Evolutionary conservation across 2,329 filamentous ascomycete genomes (phyloP), one percentile per base, ranked within the genome.

Genomic region (Bipolaris zeicola): DNA sequence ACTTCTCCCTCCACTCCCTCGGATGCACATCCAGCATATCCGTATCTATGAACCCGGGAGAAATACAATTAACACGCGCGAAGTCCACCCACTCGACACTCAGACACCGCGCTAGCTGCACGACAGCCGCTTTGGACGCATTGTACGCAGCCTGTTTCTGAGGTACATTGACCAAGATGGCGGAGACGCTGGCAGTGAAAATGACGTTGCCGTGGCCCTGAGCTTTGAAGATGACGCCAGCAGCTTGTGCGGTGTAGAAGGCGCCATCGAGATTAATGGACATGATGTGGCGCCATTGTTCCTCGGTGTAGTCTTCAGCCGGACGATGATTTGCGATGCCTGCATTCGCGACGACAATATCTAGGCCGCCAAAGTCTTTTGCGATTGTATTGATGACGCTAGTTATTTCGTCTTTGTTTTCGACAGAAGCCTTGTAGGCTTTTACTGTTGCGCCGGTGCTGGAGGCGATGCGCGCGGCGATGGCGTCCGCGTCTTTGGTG

Each of bases 141-240:
- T 93, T 93, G 84, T 93, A 93, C 78, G 88, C 91, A 39, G 83
- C 87, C 80, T 93, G 90, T 79, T 91, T 88, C 79, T 93, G 90
- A 7, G 90, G 78, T 53, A 77, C 78, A 66, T 80, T 80, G 65
- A 80, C 78, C 26, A 80, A 68, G 22, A 67, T 68, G 22, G 77
- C 78, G 22, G 76, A 78, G 63, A 80, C 92, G 69, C 88, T 91
- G 37, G 89, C 89, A 45, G 92, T 87, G 62, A 92, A 85, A 70
- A 93, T 84, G 72, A 93, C 89, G 69, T 85, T 89, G 38, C 90
- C 90, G n/a, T 87, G 86, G 68, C 84, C 83, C 51, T 86, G 83
- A 16, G 82, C 80, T 78, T 92, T 92, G 88, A 93, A 92, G 49
- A 75, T 65, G 22, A 71, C 66, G 6, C 70, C 78, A 10, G 74